phyloP scores from a whole-genome alignment of 75 land plant genomes.

The Cupressus sempervirens region DNA sequence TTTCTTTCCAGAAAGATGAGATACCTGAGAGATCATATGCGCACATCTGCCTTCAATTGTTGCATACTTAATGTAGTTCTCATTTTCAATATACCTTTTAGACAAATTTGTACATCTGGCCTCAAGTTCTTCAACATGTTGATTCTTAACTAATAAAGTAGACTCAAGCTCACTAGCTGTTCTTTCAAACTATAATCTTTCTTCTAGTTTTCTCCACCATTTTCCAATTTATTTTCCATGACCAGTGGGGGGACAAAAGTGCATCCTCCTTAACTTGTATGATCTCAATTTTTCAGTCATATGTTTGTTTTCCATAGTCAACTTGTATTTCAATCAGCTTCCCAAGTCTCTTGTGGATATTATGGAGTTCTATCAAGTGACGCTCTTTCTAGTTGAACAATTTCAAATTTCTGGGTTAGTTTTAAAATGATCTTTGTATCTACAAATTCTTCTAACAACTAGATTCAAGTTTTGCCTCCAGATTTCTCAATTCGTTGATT shows the following conservation, averaged over 20 bases:
- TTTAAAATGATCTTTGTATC: constrained; percentile 17
- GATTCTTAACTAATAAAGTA: constrained; percentile 22
- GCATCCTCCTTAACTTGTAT: neutral
- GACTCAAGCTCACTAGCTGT: constrained; percentile 22
- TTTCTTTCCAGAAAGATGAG: constrained; percentile 18
- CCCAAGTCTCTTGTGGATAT: constrained; percentile 20
- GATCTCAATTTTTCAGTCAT: neutral
- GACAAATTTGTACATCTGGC: constrained; percentile 17
- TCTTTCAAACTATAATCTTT: constrained; percentile 30
- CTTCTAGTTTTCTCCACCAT: constrained; percentile 20
- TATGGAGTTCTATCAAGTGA: constrained; percentile 20
- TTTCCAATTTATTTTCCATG: constrained; percentile 13
- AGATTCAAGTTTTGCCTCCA: constrained; percentile 31
- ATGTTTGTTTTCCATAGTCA: constrained; percentile 11
- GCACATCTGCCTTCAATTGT: neutral
- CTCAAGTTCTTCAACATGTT: constrained; percentile 27
- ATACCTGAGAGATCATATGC: constrained; percentile 1
- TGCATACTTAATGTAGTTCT: neutral
- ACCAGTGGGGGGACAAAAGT: constrained; percentile 8
- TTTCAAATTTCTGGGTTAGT: constrained; percentile 14
- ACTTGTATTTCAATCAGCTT: constrained; percentile 15
- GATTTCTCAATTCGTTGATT: constrained; percentile 19
- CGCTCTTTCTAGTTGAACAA: constrained; percentile 19
- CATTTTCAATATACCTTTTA: neutral
- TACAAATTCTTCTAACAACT: constrained; percentile 8